phyloP scores from a whole-genome alignment of 2,329 filamentous ascomycete species.

The Seiridium cupressi region DNA sequence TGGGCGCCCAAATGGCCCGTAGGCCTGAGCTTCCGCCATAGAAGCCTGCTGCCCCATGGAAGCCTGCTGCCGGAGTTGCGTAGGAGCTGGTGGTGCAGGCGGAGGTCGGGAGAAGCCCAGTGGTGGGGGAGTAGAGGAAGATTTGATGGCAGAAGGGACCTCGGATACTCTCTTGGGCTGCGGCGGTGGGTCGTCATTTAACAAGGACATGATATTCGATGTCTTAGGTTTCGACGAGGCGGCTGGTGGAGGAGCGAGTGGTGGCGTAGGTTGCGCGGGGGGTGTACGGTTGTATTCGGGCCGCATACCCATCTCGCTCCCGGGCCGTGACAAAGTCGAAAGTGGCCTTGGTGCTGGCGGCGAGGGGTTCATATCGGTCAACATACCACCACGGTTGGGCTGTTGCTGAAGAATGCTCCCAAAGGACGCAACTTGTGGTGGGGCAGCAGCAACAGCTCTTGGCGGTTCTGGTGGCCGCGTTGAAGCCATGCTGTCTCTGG shows the following conservation, averaged over 20 bases:
- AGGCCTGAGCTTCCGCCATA: conserved; percentile 37
- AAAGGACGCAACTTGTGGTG: conserved; percentile 28
- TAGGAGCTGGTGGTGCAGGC: conserved; percentile 37
- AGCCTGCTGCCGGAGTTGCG: conserved; percentile 47
- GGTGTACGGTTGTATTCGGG: conserved; percentile 29
- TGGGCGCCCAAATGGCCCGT: conserved; percentile 44
- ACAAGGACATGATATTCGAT: conserved; percentile 60
- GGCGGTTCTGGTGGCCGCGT: conserved; percentile 41
- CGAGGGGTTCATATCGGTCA: conserved; percentile 39
- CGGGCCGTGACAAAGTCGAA: conserved; percentile 25
- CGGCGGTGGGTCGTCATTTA: conserved; percentile 58
- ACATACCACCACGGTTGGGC: conserved; percentile 35
- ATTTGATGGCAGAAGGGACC: conserved; percentile 36
- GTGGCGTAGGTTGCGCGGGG: conserved; percentile 33
- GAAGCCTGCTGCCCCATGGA: conserved; percentile 39
- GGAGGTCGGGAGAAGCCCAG: conserved; percentile 39
- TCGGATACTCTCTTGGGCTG: conserved; percentile 50
- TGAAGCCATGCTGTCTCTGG: conserved; percentile 39
- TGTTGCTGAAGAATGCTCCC: conserved; percentile 36
- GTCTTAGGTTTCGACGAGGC: conserved; percentile 48
- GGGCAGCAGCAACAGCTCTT: conserved; percentile 32
- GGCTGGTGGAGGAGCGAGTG: conserved; percentile 34
- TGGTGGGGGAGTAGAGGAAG: conserved; percentile 52
- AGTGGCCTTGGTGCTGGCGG: conserved; percentile 35
- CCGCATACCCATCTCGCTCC: conserved; percentile 24